These are phyloP conservation scores for Pistacia vera DNA, from an alignment of 345 rosid genomes.

Conservation along the genomic window DNA sequence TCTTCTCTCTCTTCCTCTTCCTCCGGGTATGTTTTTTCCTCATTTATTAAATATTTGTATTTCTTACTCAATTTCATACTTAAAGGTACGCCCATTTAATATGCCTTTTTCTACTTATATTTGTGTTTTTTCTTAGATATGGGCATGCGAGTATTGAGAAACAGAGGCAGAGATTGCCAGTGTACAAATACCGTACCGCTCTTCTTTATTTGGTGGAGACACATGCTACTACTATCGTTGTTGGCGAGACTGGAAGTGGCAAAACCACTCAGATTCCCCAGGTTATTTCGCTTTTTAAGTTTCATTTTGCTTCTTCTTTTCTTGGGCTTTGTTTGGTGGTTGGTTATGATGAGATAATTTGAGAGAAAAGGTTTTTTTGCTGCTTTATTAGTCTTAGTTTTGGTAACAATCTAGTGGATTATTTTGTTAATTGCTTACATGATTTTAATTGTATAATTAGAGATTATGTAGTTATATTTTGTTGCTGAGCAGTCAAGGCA, in stretches of 20 bases:
- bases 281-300: constrained; percentile 39
- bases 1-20: constrained; percentile 56
- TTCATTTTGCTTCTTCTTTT: not conserved
- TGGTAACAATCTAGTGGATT: not conserved
- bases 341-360: not conserved
- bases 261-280: constrained; percentile 98
- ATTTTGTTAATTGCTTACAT: not conserved
- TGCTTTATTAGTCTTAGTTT: not conserved
- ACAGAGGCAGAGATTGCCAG: constrained; percentile 90
- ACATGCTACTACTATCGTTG: constrained; percentile 88
- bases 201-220: constrained; percentile 86
- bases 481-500: constrained; percentile 10
- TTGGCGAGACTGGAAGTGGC: constrained; percentile 99
- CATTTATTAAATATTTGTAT: not conserved
- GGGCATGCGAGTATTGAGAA: constrained; percentile 75
- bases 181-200: constrained; percentile 75
- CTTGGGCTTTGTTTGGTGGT: not conserved
- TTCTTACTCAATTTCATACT: not conserved
- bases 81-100: not conserved
- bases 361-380: not conserved
- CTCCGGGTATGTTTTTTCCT: constrained; percentile 48
- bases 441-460: not conserved
- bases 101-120: not conserved
- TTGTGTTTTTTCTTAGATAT: constrained; percentile 33
- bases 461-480: not conserved